phyloP scores from a whole-genome alignment of 495 filamentous ascomycete genomes.

The Evansstolkia leycettana region DNA sequence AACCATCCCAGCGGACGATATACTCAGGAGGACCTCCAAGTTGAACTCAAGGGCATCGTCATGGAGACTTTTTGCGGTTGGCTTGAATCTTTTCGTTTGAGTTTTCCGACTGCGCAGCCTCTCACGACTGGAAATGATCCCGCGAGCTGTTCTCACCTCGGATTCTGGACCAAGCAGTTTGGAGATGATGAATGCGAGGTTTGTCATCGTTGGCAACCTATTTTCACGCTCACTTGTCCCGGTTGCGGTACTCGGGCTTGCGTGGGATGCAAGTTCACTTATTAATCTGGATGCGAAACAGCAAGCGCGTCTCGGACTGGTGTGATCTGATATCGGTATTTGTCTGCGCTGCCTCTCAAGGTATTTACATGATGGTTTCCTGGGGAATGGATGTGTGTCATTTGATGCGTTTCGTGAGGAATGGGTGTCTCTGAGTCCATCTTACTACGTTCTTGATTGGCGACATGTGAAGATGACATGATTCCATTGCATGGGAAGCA shows the following conservation, averaged over 20 bases:
- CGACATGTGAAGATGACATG: too few species aligned
- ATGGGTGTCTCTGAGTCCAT: too few species aligned
- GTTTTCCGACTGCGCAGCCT: conserved; percentile 3
- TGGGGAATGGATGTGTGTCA: too few species aligned
- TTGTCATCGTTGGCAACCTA: conserved; percentile 20
- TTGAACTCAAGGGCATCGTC: conserved; percentile 18
- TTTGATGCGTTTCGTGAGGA: too few species aligned
- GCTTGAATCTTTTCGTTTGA: conserved; percentile 10
- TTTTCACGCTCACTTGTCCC: conserved; percentile 20
- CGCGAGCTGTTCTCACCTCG: conserved; percentile 16
- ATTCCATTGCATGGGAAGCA: too few species aligned
- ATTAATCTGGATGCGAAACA: neutral
- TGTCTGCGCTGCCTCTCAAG: neutral
- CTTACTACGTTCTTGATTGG: too few species aligned
- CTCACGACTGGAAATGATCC: neutral
- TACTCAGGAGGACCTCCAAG: conserved; percentile 11
- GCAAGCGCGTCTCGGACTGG: too few species aligned
- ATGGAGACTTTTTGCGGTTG: conserved; percentile 18
- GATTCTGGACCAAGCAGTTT: conserved; percentile 18
- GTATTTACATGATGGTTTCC: too few species aligned
- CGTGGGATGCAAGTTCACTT: conserved; percentile 21
- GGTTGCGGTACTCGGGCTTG: conserved; percentile 20
- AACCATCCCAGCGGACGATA: conserved; percentile 10
- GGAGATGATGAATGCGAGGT: conserved; percentile 11
- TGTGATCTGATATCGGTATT: too few species aligned